Conservation (phyloP, 148 eudicot genomes). For the Vaccinium darrowii region DNA sequence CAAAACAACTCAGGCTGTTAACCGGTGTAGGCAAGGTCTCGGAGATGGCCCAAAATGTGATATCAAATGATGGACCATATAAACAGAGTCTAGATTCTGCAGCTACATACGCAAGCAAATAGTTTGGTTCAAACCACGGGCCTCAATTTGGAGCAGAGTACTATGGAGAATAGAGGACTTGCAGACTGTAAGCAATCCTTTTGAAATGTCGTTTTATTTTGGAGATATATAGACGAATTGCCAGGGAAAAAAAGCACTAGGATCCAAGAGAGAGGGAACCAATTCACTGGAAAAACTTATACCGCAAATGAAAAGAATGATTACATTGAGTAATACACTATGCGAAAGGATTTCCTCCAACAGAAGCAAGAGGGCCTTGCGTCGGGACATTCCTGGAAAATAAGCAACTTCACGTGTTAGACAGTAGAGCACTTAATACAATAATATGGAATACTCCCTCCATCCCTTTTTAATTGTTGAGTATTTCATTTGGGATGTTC, state of each 20-base stretch:
- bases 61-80: not conserved
- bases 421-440: not conserved
- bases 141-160: not conserved
- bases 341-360: constrained; percentile 88
- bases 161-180: not conserved
- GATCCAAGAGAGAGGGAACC: not conserved
- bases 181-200: not conserved
- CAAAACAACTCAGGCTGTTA: not conserved
- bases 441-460: no score
- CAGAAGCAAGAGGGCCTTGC: constrained; percentile 64
- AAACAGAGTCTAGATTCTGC: not conserved
- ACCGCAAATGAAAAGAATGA: constrained; percentile 5
- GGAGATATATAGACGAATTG: not conserved
- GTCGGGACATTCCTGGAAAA: constrained; percentile 61
- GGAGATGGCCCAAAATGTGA: no score
- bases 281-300: constrained; percentile 12
- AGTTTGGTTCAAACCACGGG: not conserved
- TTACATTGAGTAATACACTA: constrained; percentile 25
- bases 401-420: constrained; percentile 7
- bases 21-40: not conserved
- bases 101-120: not conserved
- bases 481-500: no score
- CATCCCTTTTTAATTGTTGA: no score
- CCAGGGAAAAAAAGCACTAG: not conserved
- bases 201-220: not conserved